Conservation (phyloP, 805 yeast species). For the Wickerhamiella hasegawae region DNA sequence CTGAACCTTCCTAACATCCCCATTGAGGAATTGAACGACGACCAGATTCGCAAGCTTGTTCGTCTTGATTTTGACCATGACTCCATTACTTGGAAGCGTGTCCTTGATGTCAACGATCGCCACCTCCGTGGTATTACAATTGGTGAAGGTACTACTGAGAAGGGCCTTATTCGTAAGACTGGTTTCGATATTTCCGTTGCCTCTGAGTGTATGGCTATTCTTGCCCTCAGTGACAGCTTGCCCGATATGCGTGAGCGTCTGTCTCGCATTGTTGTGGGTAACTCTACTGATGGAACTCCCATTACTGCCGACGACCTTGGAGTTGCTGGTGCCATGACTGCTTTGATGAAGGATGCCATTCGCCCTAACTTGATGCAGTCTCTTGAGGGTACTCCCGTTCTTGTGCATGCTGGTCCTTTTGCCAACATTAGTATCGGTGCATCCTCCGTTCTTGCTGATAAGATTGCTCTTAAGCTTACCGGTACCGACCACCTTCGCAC, state of each 20-base stretch:
- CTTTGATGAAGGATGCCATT: conserved; percentile 85
- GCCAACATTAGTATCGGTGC: conserved; percentile 97
- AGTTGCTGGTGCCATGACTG: conserved; percentile 88
- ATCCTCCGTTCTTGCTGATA: conserved; percentile 84
- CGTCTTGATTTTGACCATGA: conserved; percentile 79
- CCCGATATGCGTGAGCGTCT: conserved; percentile 75
- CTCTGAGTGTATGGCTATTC: conserved; percentile 88
- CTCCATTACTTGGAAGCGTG: conserved; percentile 83
- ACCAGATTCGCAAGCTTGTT: conserved; percentile 59
- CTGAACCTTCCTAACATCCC: conserved; percentile 69
- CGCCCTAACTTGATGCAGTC: conserved; percentile 97
- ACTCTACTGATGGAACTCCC: conserved; percentile 59
- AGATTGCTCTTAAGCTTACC: conserved; percentile 79
- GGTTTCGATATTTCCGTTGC: conserved; percentile 97
- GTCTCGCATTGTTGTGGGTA: conserved; percentile 79
- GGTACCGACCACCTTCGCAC: conserved; percentile 39
- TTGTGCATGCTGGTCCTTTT: conserved; percentile 98
- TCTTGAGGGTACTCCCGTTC: conserved; percentile 92
- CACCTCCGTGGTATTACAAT: conserved; percentile 76
- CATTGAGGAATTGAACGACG: conserved; percentile 49
- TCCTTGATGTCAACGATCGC: conserved; percentile 88
- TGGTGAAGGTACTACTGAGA: conserved; percentile 87
- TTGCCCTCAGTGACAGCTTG: conserved; percentile 67
- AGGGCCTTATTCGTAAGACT: conserved; percentile 67
- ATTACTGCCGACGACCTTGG: conserved; percentile 91